Percentiles rank a stretch among this genome's conserved stretches.
Conservation (phyloP, 1,139 yeast genomes). For the Hanseniaspora gamundiae region DNA sequence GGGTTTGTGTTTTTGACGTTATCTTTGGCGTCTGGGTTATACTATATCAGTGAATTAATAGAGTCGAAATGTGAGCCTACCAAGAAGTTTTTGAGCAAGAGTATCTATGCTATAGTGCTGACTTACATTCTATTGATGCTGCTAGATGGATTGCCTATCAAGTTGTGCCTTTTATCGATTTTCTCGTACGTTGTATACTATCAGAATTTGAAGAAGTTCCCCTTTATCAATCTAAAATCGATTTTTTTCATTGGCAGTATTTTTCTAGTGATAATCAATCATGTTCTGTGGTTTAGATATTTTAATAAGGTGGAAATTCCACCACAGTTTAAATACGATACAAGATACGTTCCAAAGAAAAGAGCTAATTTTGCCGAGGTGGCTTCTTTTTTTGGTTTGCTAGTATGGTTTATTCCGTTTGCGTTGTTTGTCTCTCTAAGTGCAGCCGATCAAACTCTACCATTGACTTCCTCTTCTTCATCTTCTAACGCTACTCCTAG, state of each 20-base stretch:
- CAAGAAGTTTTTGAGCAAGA: constrained; percentile 47
- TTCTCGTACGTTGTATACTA: constrained; percentile 60
- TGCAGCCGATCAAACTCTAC: constrained; percentile 84
- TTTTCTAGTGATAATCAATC: constrained; percentile 63
- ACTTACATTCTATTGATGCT: constrained; percentile 44
- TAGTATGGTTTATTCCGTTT: constrained; percentile 92
- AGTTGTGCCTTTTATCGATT: constrained; percentile 51
- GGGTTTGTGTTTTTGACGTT: constrained; percentile 68
- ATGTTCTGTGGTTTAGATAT: constrained; percentile 80
- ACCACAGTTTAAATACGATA: constrained; percentile 38
- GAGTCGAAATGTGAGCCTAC: constrained; percentile 90
- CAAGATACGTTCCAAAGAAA: constrained; percentile 51
- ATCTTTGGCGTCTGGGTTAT: constrained; percentile 78
- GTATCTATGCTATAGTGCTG: constrained; percentile 48
- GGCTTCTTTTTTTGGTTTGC: constrained; percentile 84
- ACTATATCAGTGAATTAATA: constrained; percentile 80
- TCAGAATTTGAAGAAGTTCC: constrained; percentile 70
- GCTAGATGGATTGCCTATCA: constrained; percentile 70
- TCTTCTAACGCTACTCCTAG: not conserved
- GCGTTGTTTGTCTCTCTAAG: constrained; percentile 83
- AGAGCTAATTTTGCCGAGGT: constrained; percentile 80
- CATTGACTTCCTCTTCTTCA: constrained; percentile 27
- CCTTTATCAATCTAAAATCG: constrained; percentile 64
- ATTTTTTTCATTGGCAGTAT: constrained; percentile 64
- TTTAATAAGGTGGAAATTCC: constrained; percentile 54